phyloP scores from a whole-genome alignment of 306 rosid species.

The Rubus parviflorus region DNA sequence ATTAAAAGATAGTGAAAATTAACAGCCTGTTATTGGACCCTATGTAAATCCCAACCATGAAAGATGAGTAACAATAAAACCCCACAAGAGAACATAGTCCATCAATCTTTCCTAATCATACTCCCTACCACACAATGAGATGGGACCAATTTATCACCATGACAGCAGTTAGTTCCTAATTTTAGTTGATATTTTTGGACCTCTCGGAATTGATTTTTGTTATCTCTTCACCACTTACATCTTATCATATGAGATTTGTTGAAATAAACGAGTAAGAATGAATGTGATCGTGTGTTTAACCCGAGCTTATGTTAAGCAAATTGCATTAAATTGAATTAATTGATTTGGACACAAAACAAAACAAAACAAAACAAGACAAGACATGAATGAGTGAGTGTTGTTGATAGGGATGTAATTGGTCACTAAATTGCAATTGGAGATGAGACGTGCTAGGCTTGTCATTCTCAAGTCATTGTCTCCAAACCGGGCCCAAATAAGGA shows the following conservation, averaged over 20 bases:
- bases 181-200: slow-evolving; percentile 11
- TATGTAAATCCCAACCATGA: too few relatives aligned
- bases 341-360: background rate
- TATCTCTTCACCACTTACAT: background rate
- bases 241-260: background rate
- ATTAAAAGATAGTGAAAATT: too few relatives aligned
- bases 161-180: slow-evolving; percentile 4
- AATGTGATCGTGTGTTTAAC: slow-evolving; percentile 4
- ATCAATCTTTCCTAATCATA: slow-evolving; percentile 2
- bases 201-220: background rate
- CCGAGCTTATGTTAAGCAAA: background rate
- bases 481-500: background rate
- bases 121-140: slow-evolving; percentile 1
- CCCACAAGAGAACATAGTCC: background rate
- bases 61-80: background rate
- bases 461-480: background rate
- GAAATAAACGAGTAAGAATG: background rate
- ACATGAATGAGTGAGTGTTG: background rate
- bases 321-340: background rate
- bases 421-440: background rate
- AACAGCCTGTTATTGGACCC: too few relatives aligned
- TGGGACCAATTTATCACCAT: slow-evolving; percentile 21
- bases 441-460: background rate
- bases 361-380: background rate
- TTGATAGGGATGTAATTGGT: background rate